Evolutionary conservation across 2,329 filamentous ascomycete species (phyloP).

Genomic region (Pezicula neosporulosa): DNA sequence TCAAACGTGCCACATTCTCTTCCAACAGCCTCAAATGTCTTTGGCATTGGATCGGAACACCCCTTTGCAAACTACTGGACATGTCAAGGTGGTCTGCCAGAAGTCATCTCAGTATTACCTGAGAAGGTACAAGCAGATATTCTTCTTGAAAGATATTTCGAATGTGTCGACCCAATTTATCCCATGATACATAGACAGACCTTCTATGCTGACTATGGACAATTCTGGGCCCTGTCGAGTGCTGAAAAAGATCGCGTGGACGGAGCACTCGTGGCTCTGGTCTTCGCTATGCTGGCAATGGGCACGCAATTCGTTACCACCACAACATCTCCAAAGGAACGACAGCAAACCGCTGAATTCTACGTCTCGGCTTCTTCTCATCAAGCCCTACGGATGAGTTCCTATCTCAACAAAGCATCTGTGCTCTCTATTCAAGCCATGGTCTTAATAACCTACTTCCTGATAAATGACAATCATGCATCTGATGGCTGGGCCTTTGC

Average conservation of each 20-base stretch:
- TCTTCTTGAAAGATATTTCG: constrained; percentile 60
- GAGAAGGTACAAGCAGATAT: constrained; percentile 75
- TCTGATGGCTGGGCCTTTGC: constrained; percentile 82
- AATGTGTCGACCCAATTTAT: constrained; percentile 75
- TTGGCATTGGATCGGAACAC: constrained; percentile 76
- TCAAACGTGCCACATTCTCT: constrained; percentile 72
- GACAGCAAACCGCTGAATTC: constrained; percentile 75
- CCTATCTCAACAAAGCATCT: constrained; percentile 72
- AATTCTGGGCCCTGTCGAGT: constrained; percentile 64
- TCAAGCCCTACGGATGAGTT: constrained; percentile 71
- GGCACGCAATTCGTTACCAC: constrained; percentile 74
- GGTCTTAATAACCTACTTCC: constrained; percentile 78
- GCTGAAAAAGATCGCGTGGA: constrained; percentile 60
- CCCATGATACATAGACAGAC: constrained; percentile 74
- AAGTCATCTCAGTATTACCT: constrained; percentile 73
- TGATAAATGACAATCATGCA: constrained; percentile 83
- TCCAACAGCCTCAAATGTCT: constrained; percentile 71
- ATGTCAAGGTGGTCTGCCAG: constrained; percentile 68
- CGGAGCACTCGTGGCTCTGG: constrained; percentile 65
- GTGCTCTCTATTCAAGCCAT: constrained; percentile 74
- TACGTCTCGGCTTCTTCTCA: constrained; percentile 78
- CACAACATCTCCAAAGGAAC: constrained; percentile 50
- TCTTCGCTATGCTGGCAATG: constrained; percentile 74
- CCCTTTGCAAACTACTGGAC: constrained; percentile 86
- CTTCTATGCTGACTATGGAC: constrained; percentile 75